Evolutionary conservation across 306 rosid genomes (phyloP).

Genomic region (Begonia loranthoides): DNA sequence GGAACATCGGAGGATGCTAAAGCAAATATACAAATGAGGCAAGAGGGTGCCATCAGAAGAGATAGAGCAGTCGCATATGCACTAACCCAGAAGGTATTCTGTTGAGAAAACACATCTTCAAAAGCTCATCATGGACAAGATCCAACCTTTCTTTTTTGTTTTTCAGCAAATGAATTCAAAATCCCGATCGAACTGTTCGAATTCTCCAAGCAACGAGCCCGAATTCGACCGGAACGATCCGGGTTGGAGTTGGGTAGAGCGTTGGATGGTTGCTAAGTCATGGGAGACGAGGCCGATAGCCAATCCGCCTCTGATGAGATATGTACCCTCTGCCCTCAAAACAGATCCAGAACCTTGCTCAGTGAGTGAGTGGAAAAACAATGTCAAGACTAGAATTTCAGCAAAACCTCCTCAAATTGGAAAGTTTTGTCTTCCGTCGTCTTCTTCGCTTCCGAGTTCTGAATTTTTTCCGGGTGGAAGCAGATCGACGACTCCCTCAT

Average conservation of each 20-base stretch:
- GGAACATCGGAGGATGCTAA: conserved; percentile 72
- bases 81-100: conserved; percentile 72
- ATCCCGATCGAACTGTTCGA: conserved; percentile 15
- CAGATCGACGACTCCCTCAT: conserved; percentile 67
- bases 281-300: conserved; percentile 94
- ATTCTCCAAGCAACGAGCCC: conserved; percentile 20
- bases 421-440: conserved; percentile 56
- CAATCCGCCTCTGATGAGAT: conserved; percentile 54
- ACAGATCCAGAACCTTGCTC: conserved; percentile 31
- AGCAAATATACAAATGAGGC: conserved; percentile 72
- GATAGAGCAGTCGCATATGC: conserved; percentile 93
- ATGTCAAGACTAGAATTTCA: conserved; percentile 68
- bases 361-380: conserved; percentile 67
- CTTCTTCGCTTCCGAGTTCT: conserved; percentile 89
- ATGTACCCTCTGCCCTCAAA: conserved; percentile 23
- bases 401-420: conserved; percentile 61
- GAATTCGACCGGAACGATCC: conserved; percentile 47
- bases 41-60: conserved; percentile 86
- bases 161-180: conserved; percentile 63
- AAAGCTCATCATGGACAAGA: not conserved
- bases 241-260: conserved; percentile 99
- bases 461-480: conserved; percentile 74
- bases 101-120: not conserved
- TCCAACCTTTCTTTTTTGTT: not conserved
- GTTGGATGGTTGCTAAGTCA: conserved; percentile 98